Percentiles rank a stretch among this genome's conserved stretches.
Conservation (phyloP, 495 filamentous ascomycete genomes). For the Aspergillus kassunensis region DNA sequence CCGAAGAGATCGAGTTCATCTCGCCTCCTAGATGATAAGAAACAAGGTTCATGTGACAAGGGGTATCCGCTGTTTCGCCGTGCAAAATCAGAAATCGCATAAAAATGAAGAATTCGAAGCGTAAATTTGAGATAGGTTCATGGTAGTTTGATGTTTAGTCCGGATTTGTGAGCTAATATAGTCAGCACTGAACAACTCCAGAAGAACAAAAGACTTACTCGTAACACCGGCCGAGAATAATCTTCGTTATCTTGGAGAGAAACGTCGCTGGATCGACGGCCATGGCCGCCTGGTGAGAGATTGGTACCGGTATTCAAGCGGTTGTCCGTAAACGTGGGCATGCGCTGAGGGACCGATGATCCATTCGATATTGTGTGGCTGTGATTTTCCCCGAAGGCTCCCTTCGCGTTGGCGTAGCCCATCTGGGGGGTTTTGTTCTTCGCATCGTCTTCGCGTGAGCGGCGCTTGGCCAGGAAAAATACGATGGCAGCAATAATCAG, state of each 20-base stretch:
- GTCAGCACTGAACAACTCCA: slow-evolving; percentile 18
- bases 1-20: slow-evolving; percentile 12
- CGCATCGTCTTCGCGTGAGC: slow-evolving; percentile 28
- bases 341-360: slow-evolving; percentile 24
- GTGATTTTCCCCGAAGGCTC: slow-evolving; percentile 37
- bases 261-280: slow-evolving; percentile 45
- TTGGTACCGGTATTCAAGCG: slow-evolving; percentile 42
- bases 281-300: slow-evolving; percentile 45
- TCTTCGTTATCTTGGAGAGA: slow-evolving; percentile 56
- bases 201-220: slow-evolving; percentile 32
- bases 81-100: slow-evolving; percentile 31
- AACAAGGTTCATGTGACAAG: slow-evolving; percentile 34
- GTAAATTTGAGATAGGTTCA: slow-evolving; percentile 14
- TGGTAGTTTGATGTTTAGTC: slow-evolving; percentile 29
- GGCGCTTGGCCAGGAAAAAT: slow-evolving; percentile 42
- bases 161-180: slow-evolving; percentile 49
- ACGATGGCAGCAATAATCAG: slow-evolving; percentile 35
- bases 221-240: slow-evolving; percentile 54
- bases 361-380: slow-evolving; percentile 36
- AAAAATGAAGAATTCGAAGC: slow-evolving; percentile 19
- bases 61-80: slow-evolving; percentile 43
- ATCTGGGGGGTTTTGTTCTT: slow-evolving; percentile 47
- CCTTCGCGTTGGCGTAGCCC: slow-evolving; percentile 40
- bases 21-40: slow-evolving; percentile 21
- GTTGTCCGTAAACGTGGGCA: slow-evolving; percentile 40